Conservation (phyloP, 2,329 filamentous ascomycete genomes). For the Cercospora beticola region DNA sequence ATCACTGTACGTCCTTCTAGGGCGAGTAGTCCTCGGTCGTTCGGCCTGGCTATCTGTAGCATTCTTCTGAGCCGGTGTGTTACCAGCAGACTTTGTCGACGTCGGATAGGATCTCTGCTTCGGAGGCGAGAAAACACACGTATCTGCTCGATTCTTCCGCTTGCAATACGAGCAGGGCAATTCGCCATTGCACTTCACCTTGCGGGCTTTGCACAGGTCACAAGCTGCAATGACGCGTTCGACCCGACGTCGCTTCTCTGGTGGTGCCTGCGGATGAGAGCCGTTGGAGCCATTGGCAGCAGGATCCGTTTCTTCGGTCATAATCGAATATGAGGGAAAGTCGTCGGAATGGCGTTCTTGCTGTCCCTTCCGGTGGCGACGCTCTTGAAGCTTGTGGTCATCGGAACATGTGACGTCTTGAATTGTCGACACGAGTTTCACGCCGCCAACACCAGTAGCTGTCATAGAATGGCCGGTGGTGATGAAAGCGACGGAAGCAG, state of each 20-base stretch:
- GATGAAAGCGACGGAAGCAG: not conserved
- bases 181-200: conserved; percentile 55
- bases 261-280: not conserved
- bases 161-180: conserved; percentile 54
- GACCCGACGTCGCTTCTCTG: conserved; percentile 25
- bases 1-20: conserved; percentile 1
- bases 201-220: conserved; percentile 49
- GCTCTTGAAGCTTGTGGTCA: not conserved
- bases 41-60: not conserved
- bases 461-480: not conserved
- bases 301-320: not conserved
- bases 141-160: conserved; percentile 43
- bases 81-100: conserved; percentile 33
- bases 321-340: not conserved
- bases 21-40: not conserved
- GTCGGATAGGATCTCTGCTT: conserved; percentile 13
- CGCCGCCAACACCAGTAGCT: not conserved
- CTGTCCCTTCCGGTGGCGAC: not conserved
- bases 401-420: not conserved
- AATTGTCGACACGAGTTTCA: not conserved
- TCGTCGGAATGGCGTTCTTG: not conserved
- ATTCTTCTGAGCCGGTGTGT: conserved; percentile 30
- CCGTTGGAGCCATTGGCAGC: not conserved
- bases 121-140: conserved; percentile 38
- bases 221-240: conserved; percentile 41